Evolutionary conservation across 768 basidiomycete species (phyloP), one percentile per base, ranked within the genome.

Genomic region (Hemileccinum impolitum): DNA sequence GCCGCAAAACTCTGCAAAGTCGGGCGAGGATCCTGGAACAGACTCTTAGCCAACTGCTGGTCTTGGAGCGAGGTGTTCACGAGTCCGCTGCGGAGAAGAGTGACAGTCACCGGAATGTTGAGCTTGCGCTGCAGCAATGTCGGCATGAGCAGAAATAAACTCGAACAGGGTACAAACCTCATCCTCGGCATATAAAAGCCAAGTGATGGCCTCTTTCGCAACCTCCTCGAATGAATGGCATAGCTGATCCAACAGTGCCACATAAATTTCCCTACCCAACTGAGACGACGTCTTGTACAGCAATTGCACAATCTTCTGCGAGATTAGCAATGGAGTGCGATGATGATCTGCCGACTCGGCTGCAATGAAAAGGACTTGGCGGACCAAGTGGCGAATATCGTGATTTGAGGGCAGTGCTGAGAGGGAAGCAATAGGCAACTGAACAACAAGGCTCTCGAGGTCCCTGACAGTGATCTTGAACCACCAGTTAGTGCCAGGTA

Each of bases 121-220:
- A 90, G 88, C 71, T 99, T 99, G 59, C 96, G 91, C 91, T 94
- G 58, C 41, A 49, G 28, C 14, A 53, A 46, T 37, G 39, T 56
- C 34, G 57, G 46, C 1, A 51, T 23, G 34, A 38, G 31, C 32
- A 37, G 13, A 23, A 46, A 31, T 15, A 18, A 35, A 30, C 8
- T 13, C 23, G 17, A 12, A 55, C 15, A 21, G 30, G 39, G 11
- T 6, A 72, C 82, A 48, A 48, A 94, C 93, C 73, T 94, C 90
- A 63, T 99, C 96, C 63, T 98, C 94, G 4, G 96, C 90, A 63
- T 93, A 96, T 39, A 97, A 72, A 41, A 99, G 74, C 96, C 96
- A 99, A 2, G 89, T 90, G 43, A 94, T 88, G 6, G 95, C 96
- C 70, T 99, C 96, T 67, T 94, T 94, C 15, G 88, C 90, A 39